Evolutionary conservation across 2,329 filamentous ascomycete genomes (phyloP), one percentile per base, ranked within the genome.

Genomic region (Scedosporium minutisporum): DNA sequence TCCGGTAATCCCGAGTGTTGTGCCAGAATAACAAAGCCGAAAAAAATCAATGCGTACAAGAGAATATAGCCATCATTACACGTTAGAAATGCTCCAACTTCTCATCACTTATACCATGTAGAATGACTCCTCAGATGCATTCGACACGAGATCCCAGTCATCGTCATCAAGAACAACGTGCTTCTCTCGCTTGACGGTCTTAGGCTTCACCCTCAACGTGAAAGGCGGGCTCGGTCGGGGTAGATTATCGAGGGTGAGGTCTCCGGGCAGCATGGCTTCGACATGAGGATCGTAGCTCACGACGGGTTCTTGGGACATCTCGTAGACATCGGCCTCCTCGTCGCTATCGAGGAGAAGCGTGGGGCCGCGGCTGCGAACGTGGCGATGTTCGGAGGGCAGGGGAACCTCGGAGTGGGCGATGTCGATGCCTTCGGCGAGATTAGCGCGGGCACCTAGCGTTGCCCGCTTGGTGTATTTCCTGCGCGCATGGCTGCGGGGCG

Each of bases 111-210:
- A 61, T 41, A 61, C 60, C 29, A 61, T 55, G 60, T 29, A 61
- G 23, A 61, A 61, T 14, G 60, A 61, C 60, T 61, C 60, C 27
- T 61, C 60, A 4, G 60, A 61, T 6, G 44, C 48, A 57, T 51
- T 61, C 21, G 60, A 61, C 27, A 61, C 60, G 21, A 61, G 16
- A 25, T 61, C 60, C 60, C 60, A 61, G 60, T 61, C 60, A 10
- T 23, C 25, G 55, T 41, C 55, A 27, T 33, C 27, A 6, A 18
- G 14, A 16, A n/a, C 25, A 16, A 38, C 55, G 29, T 33, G 12
- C 55, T n/a, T 18, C 16, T 33, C 27, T 25, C 27, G 55, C 27
- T 58, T 58, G 14, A 27, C 27, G 23, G 42, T 4, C 48, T 38
- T 41, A 29, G 23, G 23, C 48, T 57, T 55, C 60, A n/a, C 33